Evolutionary conservation across 164 flowering plant genomes (phyloP).

Genomic region (Tetrastigma voinierianum): DNA sequence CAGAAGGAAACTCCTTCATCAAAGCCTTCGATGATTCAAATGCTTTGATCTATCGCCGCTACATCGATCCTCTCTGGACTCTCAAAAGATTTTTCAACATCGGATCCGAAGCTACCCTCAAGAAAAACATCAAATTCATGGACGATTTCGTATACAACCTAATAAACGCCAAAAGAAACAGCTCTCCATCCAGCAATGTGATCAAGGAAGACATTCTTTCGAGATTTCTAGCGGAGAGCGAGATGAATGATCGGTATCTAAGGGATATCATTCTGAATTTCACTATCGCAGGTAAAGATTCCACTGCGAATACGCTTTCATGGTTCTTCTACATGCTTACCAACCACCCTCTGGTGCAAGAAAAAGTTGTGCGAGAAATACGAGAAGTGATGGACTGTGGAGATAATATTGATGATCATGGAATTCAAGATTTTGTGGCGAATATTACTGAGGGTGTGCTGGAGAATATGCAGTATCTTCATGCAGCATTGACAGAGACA

Average conservation of each 20-base stretch:
- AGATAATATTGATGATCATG: slow-evolving; percentile 1
- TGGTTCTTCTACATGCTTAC: slow-evolving; percentile 77
- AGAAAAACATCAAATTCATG: slow-evolving; percentile 40
- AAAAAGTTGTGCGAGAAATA: slow-evolving; percentile 53
- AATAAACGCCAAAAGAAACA: slow-evolving; percentile 41
- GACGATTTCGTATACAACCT: slow-evolving; percentile 47
- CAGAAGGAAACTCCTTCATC: slow-evolving; percentile 36
- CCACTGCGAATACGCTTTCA: slow-evolving; percentile 53
- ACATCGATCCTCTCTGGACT: slow-evolving; percentile 59
- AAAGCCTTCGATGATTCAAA: slow-evolving; percentile 67
- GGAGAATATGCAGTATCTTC: slow-evolving; percentile 78
- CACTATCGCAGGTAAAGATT: slow-evolving; percentile 66
- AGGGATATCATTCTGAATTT: slow-evolving; percentile 65
- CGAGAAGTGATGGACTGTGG: slow-evolving; percentile 14
- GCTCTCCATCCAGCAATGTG: slow-evolving; percentile 24
- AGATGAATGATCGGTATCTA: slow-evolving; percentile 54
- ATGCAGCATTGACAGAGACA: slow-evolving; percentile 75
- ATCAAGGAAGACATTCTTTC: slow-evolving; percentile 62
- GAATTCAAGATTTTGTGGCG: slow-evolving; percentile 31
- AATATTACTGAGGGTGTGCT: slow-evolving; percentile 42
- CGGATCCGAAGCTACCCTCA: slow-evolving; percentile 57
- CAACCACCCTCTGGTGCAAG: slow-evolving; percentile 59
- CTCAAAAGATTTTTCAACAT: slow-evolving; percentile 54
- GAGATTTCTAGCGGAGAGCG: slow-evolving; percentile 52
- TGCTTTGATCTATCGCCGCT: slow-evolving; percentile 47